These are phyloP conservation scores for Colletotrichum gigasporum DNA, from an alignment of 2,329 filamentous ascomycete species.

Conservation along the genomic window DNA sequence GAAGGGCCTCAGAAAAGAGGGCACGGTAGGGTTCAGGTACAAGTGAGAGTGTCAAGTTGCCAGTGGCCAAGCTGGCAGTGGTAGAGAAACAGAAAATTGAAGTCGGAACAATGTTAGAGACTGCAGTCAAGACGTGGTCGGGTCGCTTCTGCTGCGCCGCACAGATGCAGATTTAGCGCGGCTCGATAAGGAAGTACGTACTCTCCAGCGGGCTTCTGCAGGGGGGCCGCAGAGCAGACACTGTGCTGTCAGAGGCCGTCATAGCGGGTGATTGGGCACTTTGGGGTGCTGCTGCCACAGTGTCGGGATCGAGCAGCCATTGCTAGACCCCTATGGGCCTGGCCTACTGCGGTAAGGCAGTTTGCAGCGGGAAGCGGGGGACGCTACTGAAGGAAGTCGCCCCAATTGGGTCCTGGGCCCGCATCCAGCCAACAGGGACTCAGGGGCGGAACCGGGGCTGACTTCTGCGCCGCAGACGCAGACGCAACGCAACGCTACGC, in stretches of 20 bases:
- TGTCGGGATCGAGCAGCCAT: background rate
- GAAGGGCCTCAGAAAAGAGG: background rate
- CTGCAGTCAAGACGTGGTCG: background rate
- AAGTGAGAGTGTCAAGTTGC: constrained; percentile 3
- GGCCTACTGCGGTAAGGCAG: background rate
- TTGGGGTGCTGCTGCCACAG: background rate
- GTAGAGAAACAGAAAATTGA: background rate
- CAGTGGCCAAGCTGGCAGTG: background rate
- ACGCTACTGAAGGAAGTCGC: constrained; percentile 2
- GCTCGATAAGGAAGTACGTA: background rate
- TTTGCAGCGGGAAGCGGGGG: constrained; percentile 22
- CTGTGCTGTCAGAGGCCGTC: constrained; percentile 24
- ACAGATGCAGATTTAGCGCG: constrained; percentile 27
- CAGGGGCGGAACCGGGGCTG: background rate
- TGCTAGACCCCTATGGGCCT: background rate
- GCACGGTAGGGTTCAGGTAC: background rate
- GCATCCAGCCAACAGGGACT: background rate
- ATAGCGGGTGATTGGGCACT: background rate
- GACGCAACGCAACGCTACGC: constrained; percentile 27
- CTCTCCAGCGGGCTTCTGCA: background rate
- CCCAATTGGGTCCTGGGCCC: background rate
- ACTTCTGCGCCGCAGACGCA: constrained; percentile 26
- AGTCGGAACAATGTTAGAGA: constrained; percentile 27
- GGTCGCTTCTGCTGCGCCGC: constrained; percentile 24
- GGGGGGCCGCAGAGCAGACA: background rate